Evolutionary conservation across 495 filamentous ascomycete genomes (phyloP).

Genomic region (Neurospora pannonica): DNA sequence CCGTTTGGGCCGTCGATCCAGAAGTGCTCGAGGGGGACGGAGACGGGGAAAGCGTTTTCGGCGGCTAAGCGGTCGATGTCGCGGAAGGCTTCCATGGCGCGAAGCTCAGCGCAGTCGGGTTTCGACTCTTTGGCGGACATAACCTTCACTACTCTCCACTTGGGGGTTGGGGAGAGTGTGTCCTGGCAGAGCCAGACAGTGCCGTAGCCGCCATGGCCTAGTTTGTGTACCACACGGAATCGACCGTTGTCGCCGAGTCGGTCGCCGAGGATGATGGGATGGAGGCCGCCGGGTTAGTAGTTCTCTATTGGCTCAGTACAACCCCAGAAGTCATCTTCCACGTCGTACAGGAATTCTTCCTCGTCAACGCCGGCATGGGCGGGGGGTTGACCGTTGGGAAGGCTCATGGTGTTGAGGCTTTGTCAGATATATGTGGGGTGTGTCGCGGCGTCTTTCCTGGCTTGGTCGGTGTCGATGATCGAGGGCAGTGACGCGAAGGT

Average conservation of each 20-base stretch:
- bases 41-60: slow-evolving; percentile 6
- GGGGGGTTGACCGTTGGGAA: background rate
- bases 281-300: slow-evolving; percentile 11
- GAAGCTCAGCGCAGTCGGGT: slow-evolving; percentile 7
- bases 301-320: background rate
- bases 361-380: background rate
- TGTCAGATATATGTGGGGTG: background rate
- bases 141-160: slow-evolving; percentile 22
- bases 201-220: slow-evolving; percentile 39
- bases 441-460: background rate
- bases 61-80: background rate
- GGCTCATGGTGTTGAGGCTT: background rate
- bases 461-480: background rate
- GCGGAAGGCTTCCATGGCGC: slow-evolving; percentile 3
- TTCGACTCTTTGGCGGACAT: slow-evolving; percentile 8
- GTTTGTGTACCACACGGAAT: slow-evolving; percentile 45
- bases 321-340: background rate
- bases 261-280: slow-evolving; percentile 42
- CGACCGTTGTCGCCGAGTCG: slow-evolving; percentile 21
- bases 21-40: slow-evolving; percentile 21
- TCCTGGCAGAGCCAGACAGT: slow-evolving; percentile 50
- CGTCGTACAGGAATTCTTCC: background rate
- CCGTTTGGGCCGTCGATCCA: slow-evolving; percentile 31
- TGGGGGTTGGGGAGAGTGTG: background rate
- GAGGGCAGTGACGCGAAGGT: background rate